Base-by-base conservation (phyloP, 306 rosid genomes). In the Castanospermum australe region DNA sequence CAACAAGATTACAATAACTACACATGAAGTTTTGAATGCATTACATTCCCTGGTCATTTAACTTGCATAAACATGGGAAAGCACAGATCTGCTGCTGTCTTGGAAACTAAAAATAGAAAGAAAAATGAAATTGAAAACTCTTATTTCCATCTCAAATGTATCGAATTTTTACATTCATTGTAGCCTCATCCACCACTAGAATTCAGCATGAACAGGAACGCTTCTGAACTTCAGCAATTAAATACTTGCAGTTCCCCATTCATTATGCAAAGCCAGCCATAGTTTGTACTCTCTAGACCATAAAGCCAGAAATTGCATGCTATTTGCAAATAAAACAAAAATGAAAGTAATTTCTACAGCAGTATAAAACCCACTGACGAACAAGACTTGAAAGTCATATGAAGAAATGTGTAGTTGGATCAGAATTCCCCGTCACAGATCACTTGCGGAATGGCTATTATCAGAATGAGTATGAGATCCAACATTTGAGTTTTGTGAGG, bases 381-480 rank as follows among this genome's bases (percentile, higher is more conserved):
- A 79, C 71, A 92, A 78, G 76, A 78, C 60, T 47, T 44, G 42
- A 60, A 77, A 78, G 12, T 28, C 62, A 51, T 48, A 56, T 28
- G 22, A 52, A 47, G 66, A 65, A 42, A 36, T 44, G 32, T 11
- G 32, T 32, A 30, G 35, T 17, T 52, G 67, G 56, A 38, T 30
- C 25, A 48, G 33, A 47, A 74, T 39, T 51, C 63, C 39, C 35
- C 24, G 38, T 85, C 84, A 82, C 68, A 47, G 78, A 48, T 86
- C 92, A 30, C 69, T 84, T 3, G 87, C 41, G 28, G 87, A 75
- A 39, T 74, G 81, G 59, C 86, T 79, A 51, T 82, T 71, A 74
- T 86, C 96, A 17, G 90, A 80, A 76, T 83, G 91, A 76, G 85
- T 28, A 32, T 66, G 82, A 17, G 92, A 88, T 81, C 87, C 90